Conservation (phyloP, 2,329 filamentous ascomycete species). For the Colletotrichum somersetense region DNA sequence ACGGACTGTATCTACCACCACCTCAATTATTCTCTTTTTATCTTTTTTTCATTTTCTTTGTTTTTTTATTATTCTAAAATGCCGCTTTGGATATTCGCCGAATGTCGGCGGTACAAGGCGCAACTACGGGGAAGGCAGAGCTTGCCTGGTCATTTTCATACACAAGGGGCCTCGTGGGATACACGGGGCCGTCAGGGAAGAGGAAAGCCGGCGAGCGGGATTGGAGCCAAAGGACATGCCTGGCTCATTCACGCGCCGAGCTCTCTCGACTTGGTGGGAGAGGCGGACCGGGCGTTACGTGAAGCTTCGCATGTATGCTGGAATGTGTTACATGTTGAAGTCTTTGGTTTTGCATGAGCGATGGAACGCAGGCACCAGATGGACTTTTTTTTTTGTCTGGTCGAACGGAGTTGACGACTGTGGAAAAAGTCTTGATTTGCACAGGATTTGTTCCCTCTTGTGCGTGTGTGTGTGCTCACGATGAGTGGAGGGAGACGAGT, state of each 20-base stretch:
- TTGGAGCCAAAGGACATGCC: constrained; percentile 4
- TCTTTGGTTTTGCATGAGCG: constrained; percentile 42
- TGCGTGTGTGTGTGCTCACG: neutral
- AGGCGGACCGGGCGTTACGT: constrained; percentile 33
- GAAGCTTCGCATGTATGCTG: constrained; percentile 34
- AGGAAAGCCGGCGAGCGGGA: constrained; percentile 25
- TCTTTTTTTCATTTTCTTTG: neutral
- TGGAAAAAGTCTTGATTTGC: constrained; percentile 10
- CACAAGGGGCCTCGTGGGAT: constrained; percentile 12
- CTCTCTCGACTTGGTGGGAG: constrained; percentile 5
- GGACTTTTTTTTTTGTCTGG: constrained; percentile 10
- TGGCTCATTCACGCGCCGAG: constrained; percentile 20
- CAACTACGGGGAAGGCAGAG: constrained; percentile 38
- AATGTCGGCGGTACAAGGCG: constrained; percentile 30
- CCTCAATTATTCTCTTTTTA: constrained; percentile 15
- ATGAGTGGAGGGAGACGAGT: neutral
- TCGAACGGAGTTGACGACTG: constrained; percentile 39
- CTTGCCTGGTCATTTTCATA: constrained; percentile 38
- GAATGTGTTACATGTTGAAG: constrained; percentile 36
- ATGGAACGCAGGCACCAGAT: constrained; percentile 37
- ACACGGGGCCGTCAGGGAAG: constrained; percentile 16
- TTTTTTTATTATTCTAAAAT: constrained; percentile 28
- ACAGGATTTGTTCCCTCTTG: neutral
- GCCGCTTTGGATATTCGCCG: constrained; percentile 17
- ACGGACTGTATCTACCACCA: constrained; percentile 39